Conservation (phyloP, 2,329 filamentous ascomycete species). For the Dothideomycetes sp. region DNA sequence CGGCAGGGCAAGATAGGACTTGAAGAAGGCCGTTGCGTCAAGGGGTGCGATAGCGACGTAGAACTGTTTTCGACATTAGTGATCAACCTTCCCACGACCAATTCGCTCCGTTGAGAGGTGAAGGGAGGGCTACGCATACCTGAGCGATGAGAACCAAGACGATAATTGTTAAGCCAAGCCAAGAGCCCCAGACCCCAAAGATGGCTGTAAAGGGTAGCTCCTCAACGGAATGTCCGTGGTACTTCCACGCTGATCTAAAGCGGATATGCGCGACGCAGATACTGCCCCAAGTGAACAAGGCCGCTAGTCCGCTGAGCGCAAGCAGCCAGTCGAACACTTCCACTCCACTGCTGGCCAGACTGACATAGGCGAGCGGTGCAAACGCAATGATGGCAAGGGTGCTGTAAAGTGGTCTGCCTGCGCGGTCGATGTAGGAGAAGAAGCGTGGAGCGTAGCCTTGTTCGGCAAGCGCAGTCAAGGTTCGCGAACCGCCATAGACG, state of each 20-base stretch:
- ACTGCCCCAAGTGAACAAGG: conserved; percentile 66
- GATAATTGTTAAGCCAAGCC: conserved; percentile 68
- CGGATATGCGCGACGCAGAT: conserved; percentile 56
- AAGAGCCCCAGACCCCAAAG: conserved; percentile 69
- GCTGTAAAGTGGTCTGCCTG: conserved; percentile 48
- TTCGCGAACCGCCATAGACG: conserved; percentile 84
- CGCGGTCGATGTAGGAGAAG: conserved; percentile 50
- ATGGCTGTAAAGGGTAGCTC: conserved; percentile 76
- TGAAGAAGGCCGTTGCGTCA: conserved; percentile 58
- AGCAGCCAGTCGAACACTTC: conserved; percentile 55
- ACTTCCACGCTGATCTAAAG: conserved; percentile 51
- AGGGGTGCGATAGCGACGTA: conserved; percentile 78
- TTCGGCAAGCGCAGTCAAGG: conserved; percentile 79
- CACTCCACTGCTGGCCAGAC: conserved; percentile 26
- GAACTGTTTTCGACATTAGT: too few relatives aligned
- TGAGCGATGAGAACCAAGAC: conserved; percentile 66
- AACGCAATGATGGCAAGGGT: conserved; percentile 33
- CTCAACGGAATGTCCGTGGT: conserved; percentile 51
- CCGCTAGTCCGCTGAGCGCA: conserved; percentile 59
- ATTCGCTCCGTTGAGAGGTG: too few relatives aligned
- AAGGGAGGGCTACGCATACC: too few relatives aligned
- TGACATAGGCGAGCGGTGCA: conserved; percentile 50
- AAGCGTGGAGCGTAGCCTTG: conserved; percentile 50
- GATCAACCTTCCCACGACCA: too few relatives aligned
- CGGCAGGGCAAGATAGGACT: conserved; percentile 58